Base-by-base conservation (phyloP, 2,329 filamentous ascomycete genomes). In the Sporothrix curviconia region DNA sequence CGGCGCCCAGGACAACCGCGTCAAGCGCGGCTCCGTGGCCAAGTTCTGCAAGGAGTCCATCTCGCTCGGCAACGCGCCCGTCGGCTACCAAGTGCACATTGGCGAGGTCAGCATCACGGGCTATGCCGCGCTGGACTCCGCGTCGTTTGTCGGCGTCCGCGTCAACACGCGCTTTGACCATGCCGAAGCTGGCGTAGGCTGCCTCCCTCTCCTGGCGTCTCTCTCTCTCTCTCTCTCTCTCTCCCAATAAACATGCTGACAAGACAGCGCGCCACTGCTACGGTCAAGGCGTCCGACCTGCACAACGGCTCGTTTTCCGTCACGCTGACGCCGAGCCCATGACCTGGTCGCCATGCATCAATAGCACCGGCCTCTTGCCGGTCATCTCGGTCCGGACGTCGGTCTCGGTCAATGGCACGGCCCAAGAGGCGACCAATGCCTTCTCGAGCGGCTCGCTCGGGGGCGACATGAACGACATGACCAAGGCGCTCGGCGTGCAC, bases 1-100 rank as follows among this genome's bases (percentile, higher is more conserved):
- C 25, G 54, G 36, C 14, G 36, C 43, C 28, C 36, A 50, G n/a
- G 55, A 57, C 46, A 43, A 34, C 36, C 55, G 14, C 30, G 46
- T 57, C 28, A 39, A 43, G n/a, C 55, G 55, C 39, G 55, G 55
- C 37, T 50, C 44, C 0, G 60, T 60, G 17, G 60, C 58, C 53
- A 66, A 66, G 61, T 66, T 61, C 43, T 66, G 64, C 60, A 61
- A 58, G 30, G 61, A 65, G 57, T 42, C 59, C 17, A 65, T 66
- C 19, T 19, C 37, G 5, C 59, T 66, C 9, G 61, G 57, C 55
- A 61, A 62, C 37, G 62, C 59, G 9, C 64, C 64, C 1, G 58
- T 54, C 4, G 63, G 64, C n/a, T 59, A 61, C 58, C 61, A 63
- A 56, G 37, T 65, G 11, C 64, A 63, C 34, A 61, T 66, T 17